These are phyloP conservation scores for Smittium mucronatum DNA, from an alignment of 371 early-diverging fungal genomes.

Conservation along the genomic window DNA sequence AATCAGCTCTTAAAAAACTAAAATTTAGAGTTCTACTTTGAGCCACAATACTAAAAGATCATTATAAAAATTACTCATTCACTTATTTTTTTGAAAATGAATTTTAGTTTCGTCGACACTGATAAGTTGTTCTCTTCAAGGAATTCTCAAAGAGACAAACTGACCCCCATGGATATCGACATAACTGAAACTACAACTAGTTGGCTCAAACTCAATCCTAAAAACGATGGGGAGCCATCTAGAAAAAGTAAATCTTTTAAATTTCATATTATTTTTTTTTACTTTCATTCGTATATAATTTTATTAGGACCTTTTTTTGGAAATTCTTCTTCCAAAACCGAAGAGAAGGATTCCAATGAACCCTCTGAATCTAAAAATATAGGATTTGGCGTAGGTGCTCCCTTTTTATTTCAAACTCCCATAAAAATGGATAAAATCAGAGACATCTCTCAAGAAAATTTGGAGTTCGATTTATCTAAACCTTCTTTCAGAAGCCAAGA, in stretches of 20 bases:
- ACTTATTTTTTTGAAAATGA: neutral
- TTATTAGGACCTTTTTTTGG: conserved; percentile 2
- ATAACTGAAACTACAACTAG: neutral
- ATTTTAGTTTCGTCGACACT: conserved; percentile 8
- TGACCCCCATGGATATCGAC: conserved; percentile 9
- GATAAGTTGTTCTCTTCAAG: conserved; percentile 4
- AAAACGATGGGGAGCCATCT: neutral
- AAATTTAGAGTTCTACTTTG: too few species aligned
- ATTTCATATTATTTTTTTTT: neutral
- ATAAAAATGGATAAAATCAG: neutral
- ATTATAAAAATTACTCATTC: too few species aligned
- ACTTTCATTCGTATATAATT: neutral
- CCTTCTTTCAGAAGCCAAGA: conserved; percentile 5
- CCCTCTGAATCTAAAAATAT: neutral
- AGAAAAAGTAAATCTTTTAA: conserved; percentile 10
- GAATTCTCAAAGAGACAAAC: neutral
- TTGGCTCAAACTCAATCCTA: conserved; percentile 9
- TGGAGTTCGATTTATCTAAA: neutral
- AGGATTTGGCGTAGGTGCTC: conserved; percentile 1
- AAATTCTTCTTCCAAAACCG: too few species aligned
- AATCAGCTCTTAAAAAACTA: too few species aligned
- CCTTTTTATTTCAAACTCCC: conserved; percentile 7
- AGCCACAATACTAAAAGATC: too few species aligned
- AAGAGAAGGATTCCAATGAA: too few species aligned
- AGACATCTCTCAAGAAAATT: neutral